These are phyloP conservation scores for Spergularia marina DNA, from an alignment of 148 eudicot species.

Conservation along the genomic window DNA sequence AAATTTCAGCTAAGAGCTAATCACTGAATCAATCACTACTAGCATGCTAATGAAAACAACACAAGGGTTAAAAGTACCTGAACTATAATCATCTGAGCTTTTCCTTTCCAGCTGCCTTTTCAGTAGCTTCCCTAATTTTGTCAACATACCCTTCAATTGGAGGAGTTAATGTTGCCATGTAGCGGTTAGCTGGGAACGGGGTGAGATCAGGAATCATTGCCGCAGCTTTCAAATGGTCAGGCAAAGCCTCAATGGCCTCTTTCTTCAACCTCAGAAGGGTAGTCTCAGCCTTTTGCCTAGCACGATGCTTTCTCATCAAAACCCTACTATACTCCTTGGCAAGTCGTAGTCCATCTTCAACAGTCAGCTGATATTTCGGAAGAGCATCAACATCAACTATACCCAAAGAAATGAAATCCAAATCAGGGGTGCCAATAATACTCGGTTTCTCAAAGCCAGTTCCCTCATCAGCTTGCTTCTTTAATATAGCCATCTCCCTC, in stretches of 20 bases:
- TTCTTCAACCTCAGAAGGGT: slow-evolving; percentile 68
- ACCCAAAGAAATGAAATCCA: slow-evolving; percentile 73
- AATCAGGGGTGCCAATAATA: slow-evolving; percentile 55
- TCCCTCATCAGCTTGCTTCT: slow-evolving; percentile 49
- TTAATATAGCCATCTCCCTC: slow-evolving; percentile 52
- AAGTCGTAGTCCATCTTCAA: slow-evolving; percentile 77
- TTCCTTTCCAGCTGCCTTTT: slow-evolving; percentile 47
- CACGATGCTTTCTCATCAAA: slow-evolving; percentile 83
- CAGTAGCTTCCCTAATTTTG: slow-evolving; percentile 78
- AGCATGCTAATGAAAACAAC: not conserved
- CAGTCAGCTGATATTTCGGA: slow-evolving; percentile 77
- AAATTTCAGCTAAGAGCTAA: not conserved
- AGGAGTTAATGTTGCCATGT: slow-evolving; percentile 86
- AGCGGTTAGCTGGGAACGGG: slow-evolving; percentile 68
- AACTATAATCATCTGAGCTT: slow-evolving; percentile 65
- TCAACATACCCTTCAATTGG: slow-evolving; percentile 94
- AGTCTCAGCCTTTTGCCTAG: slow-evolving; percentile 77
- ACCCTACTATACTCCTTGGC: slow-evolving; percentile 91
- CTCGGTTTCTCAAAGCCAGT: slow-evolving; percentile 35
- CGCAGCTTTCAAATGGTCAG: slow-evolving; percentile 62
- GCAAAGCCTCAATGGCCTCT: slow-evolving; percentile 92
- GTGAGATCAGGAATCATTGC: slow-evolving; percentile 82
- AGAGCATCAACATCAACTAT: slow-evolving; percentile 67
- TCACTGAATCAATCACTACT: not conserved
- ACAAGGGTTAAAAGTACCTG: slow-evolving; percentile 21